Evolutionary conservation across 495 filamentous ascomycete genomes (phyloP).

Genomic region (Xylaria castorea): DNA sequence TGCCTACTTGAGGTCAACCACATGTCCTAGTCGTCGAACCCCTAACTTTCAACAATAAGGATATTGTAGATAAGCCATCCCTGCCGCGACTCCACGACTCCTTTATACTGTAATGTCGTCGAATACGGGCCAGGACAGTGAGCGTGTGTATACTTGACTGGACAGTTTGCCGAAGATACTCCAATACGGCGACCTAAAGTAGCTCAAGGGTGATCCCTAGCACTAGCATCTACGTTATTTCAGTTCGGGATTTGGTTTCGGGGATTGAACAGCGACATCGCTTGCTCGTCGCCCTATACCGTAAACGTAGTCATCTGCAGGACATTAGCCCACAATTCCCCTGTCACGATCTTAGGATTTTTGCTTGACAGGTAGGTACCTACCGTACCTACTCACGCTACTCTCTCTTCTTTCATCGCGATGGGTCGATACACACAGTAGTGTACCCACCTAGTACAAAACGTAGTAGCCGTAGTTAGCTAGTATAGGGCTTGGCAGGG

Average conservation of each 20-base stretch:
- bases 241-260: slow-evolving; percentile 25
- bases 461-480: background rate
- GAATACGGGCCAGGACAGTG: background rate
- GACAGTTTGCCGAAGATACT: slow-evolving; percentile 4
- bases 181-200: slow-evolving; percentile 6
- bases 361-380: background rate
- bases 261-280: slow-evolving; percentile 23
- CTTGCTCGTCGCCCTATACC: slow-evolving; percentile 6
- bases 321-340: background rate
- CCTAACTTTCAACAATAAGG: slow-evolving; percentile 6
- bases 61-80: slow-evolving; percentile 7
- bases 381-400: background rate
- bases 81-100: background rate
- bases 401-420: background rate
- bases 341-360: background rate
- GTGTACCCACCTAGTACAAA: background rate
- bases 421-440: background rate
- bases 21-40: background rate
- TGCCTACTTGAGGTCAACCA: background rate
- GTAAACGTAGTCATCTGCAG: slow-evolving; percentile 13
- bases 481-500: slow-evolving; percentile 12
- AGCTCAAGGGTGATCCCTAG: slow-evolving; percentile 1
- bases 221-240: slow-evolving; percentile 9
- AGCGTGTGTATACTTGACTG: background rate
- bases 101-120: background rate